Conservation (phyloP, 2,329 filamentous ascomycete genomes). For the Colletotrichum falcatum region DNA sequence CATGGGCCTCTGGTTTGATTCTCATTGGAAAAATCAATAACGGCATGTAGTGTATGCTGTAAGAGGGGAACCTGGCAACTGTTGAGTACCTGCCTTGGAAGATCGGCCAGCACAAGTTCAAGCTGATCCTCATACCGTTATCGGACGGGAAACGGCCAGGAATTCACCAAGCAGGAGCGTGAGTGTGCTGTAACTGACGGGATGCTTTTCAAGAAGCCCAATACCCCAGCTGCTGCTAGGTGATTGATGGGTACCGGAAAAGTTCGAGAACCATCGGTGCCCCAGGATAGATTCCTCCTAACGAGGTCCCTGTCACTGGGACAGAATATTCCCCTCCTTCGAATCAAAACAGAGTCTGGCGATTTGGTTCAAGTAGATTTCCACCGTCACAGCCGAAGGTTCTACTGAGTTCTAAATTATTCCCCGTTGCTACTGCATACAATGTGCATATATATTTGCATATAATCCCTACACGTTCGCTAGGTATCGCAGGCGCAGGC, state of each 20-base stretch:
- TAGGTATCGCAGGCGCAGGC: neutral
- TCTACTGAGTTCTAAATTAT: neutral
- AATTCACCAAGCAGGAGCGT: neutral
- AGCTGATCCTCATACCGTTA: neutral
- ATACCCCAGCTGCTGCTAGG: neutral
- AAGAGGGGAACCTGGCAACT: neutral
- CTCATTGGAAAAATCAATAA: too few relatives aligned
- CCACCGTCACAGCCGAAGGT: neutral
- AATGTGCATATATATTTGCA: too few relatives aligned
- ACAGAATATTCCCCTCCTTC: neutral
- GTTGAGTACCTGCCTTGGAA: neutral
- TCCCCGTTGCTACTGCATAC: neutral
- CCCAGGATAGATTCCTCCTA: neutral
- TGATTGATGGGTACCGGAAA: neutral
- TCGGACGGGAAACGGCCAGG: neutral
- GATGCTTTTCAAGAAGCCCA: too few relatives aligned
- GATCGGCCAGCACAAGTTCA: neutral
- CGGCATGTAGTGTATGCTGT: too few relatives aligned
- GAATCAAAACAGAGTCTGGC: neutral
- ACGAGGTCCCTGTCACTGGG: neutral
- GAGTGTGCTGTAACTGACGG: neutral
- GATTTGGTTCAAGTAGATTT: neutral
- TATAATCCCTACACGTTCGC: neutral
- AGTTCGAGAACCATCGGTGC: conserved; percentile 19
- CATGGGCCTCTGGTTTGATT: too few relatives aligned